Percentiles rank a stretch among this genome's conserved stretches.
Evolutionary conservation across 441 rosid species (phyloP).

Genomic region (Hypseocharis bilobata): DNA sequence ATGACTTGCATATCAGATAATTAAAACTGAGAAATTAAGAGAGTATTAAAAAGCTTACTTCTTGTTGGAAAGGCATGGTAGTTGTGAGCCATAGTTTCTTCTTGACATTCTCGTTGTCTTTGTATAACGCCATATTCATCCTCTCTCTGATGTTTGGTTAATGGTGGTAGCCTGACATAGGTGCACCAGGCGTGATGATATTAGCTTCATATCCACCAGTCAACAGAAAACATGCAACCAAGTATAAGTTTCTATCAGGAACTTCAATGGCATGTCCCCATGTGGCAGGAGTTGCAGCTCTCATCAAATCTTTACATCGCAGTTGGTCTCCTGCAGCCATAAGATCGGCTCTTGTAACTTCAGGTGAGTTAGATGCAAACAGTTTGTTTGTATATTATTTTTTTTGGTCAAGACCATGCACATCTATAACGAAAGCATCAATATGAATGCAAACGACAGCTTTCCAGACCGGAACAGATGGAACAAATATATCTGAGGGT

Average conservation of each 20-base stretch:
- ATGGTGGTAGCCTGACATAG: constrained; percentile 27
- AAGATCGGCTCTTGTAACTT: constrained; percentile 36
- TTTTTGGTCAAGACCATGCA: too few species aligned
- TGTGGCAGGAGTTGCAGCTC: constrained; percentile 38
- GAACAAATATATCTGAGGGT: constrained; percentile 31
- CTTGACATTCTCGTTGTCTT: too few species aligned
- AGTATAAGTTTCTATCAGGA: constrained; percentile 17
- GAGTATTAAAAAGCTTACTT: too few species aligned
- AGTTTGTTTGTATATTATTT: too few species aligned
- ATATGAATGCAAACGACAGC: constrained; percentile 28
- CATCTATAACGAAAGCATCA: too few species aligned
- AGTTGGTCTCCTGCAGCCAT: constrained; percentile 41
- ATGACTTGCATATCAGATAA: too few species aligned
- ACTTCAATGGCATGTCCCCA: constrained; percentile 29
- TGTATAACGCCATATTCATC: too few species aligned
- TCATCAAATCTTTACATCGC: constrained; percentile 35
- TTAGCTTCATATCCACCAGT: constrained; percentile 24
- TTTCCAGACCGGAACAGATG: constrained; percentile 33
- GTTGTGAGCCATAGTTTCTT: too few species aligned
- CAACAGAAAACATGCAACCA: neutral
- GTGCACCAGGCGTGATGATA: constrained; percentile 32
- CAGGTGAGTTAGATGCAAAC: too few species aligned
- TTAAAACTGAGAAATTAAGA: too few species aligned
- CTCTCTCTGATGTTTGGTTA: neutral
- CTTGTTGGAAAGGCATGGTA: too few species aligned